These are phyloP conservation scores for Aspergillus flavus DNA, from an alignment of 2,329 filamentous ascomycete genomes.

Conservation along the genomic window DNA sequence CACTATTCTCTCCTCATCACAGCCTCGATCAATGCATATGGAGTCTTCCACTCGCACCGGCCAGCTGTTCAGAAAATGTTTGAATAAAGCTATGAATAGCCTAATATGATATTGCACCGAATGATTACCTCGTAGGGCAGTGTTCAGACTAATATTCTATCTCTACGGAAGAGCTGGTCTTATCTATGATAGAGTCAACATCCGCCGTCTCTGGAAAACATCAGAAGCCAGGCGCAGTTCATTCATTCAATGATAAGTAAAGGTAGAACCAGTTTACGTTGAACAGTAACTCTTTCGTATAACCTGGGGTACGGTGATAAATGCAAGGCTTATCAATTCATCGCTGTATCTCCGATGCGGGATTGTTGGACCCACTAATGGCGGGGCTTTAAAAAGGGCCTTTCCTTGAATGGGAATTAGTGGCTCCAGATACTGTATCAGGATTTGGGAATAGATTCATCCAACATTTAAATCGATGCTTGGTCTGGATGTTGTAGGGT, in stretches of 20 bases:
- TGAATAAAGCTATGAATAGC: slow-evolving; percentile 27
- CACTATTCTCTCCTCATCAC: too few relatives aligned
- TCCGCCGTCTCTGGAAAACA: slow-evolving; percentile 74
- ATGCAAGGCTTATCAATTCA: too few relatives aligned
- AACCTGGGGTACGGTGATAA: neutral
- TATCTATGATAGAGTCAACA: slow-evolving; percentile 76
- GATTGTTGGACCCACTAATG: neutral
- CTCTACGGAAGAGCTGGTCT: slow-evolving; percentile 72
- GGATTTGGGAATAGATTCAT: neutral
- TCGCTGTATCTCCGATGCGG: neutral
- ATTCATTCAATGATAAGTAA: neutral
- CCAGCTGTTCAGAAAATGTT: slow-evolving; percentile 33
- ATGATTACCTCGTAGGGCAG: slow-evolving; percentile 53
- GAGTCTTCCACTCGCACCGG: slow-evolving; percentile 31
- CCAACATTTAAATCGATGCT: neutral
- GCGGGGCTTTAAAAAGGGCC: too few relatives aligned
- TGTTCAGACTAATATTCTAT: slow-evolving; percentile 77
- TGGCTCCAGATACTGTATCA: neutral
- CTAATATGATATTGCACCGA: slow-evolving; percentile 36
- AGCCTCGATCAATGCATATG: slow-evolving; percentile 5
- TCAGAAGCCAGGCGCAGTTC: slow-evolving; percentile 51
- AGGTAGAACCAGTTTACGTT: neutral
- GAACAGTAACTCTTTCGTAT: neutral
- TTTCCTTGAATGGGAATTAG: neutral
- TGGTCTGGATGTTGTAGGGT: neutral